phyloP scores from a whole-genome alignment of 306 rosid genomes.

The Citrullus amarus region DNA sequence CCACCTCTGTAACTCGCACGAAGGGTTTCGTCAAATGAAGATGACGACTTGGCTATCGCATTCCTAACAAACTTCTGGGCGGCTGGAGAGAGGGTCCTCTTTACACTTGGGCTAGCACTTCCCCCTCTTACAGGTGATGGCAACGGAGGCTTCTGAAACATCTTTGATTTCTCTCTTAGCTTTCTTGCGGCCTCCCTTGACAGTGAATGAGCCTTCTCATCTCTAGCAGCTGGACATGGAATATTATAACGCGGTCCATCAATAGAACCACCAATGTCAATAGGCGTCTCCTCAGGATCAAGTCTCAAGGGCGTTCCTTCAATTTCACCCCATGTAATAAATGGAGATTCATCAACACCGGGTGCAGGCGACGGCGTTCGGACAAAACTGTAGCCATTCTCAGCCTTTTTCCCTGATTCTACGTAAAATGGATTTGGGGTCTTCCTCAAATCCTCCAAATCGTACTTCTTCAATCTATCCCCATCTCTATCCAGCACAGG shows the following conservation, averaged over 20 bases:
- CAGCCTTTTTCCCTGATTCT: constrained; percentile 67
- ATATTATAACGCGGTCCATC: constrained; percentile 86
- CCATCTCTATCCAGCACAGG: constrained; percentile 50
- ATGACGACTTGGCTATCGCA: constrained; percentile 65
- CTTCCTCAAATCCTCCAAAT: constrained; percentile 88
- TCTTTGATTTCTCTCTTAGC: constrained; percentile 69
- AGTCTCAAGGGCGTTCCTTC: constrained; percentile 92
- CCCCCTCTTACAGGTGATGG: constrained; percentile 80
- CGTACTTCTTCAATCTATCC: constrained; percentile 78
- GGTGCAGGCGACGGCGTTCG: constrained; percentile 95
- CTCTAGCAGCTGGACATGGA: constrained; percentile 64
- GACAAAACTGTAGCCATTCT: constrained; percentile 76
- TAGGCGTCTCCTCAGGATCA: constrained; percentile 70
- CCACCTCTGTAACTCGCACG: constrained; percentile 94
- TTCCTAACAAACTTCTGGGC: constrained; percentile 95
- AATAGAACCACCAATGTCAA: constrained; percentile 72
- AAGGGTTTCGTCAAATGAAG: constrained; percentile 83
- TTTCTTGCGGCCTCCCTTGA: constrained; percentile 85
- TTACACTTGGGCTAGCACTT: constrained; percentile 76
- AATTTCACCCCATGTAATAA: constrained; percentile 94
- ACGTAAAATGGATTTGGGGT: constrained; percentile 77
- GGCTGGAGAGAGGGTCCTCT: constrained; percentile 81
- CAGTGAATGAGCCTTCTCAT: constrained; percentile 82
- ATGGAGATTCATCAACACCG: constrained; percentile 77
- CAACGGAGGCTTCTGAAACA: constrained; percentile 83